Evolutionary conservation across 2,329 filamentous ascomycete species (phyloP), one percentile per base, ranked within the genome.

Genomic region (Zymoseptoria tritici): DNA sequence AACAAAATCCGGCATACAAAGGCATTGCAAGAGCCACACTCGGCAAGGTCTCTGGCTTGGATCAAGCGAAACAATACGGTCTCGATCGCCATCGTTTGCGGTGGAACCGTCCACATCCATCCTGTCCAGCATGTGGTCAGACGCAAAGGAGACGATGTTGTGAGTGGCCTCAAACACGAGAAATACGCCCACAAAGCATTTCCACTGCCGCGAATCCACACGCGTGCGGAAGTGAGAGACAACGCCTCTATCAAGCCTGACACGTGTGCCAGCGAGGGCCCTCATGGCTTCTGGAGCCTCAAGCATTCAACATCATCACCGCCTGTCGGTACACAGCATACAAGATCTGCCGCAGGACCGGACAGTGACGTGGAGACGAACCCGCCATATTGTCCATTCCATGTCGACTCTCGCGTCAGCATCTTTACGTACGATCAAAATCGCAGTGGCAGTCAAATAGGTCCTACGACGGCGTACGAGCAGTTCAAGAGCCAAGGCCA

Each of bases 381-480:
- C 70, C 89, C 92, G 4, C 91, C 93, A 2, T 97, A 96, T 68
- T 92, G 96, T 69, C 93, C 94, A 1, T 97, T 97, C 77, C 93
- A 97, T 72, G 94, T 92, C 0, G 92, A 97, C 70, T 84, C 85
- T 57, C 85, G 93, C 2, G 89, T 97, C 52, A 84, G 82, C n/a
- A 79, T 97, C 26, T 89, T 86, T 66, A 82, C 91, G 50, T 89
- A 87, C 70, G 72, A 74, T 2, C 67, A 74, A 52, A 59, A 60
- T 20, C 62, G 56, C 19, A 54, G 57, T 22, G 46, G 36, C 50
- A 64, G 62, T 53, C 62, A 65, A 51, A 59, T 60, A 54, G 57
- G 56, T 49, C 52, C 57, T 59, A 16, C 49, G 13, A 8, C 26
- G 21, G 57, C 62, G 1, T 55, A 59, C 21, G 57, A 57, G 9